Conservation (phyloP, 2,329 filamentous ascomycete genomes). For the Myriosclerotinia duriaeana region DNA sequence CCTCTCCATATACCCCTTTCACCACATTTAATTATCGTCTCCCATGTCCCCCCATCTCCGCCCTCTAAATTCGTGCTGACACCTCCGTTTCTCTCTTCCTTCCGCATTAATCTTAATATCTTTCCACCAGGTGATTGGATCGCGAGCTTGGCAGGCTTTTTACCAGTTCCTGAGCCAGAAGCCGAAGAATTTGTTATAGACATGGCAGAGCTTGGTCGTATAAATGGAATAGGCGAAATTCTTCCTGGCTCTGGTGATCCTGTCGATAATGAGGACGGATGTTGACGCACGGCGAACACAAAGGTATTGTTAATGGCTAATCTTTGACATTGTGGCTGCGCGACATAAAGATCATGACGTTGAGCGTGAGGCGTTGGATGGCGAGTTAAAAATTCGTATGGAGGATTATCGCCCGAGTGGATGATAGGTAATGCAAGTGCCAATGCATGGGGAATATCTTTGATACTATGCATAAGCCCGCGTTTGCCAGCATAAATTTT, state of each 20-base stretch:
- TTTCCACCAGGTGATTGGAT: constrained; percentile 94
- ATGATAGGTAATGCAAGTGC: constrained; percentile 87
- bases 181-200: constrained; percentile 62
- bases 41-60: constrained; percentile 75
- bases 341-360: constrained; percentile 93
- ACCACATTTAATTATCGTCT: constrained; percentile 87
- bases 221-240: constrained; percentile 57
- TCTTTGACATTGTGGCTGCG: constrained; percentile 87
- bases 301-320: constrained; percentile 96
- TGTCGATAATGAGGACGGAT: constrained; percentile 63
- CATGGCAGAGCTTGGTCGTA: constrained; percentile 61
- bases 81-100: constrained; percentile 59
- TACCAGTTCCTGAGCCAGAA: constrained; percentile 57
- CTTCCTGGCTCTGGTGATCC: constrained; percentile 42
- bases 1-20: constrained; percentile 80
- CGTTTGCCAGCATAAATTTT: constrained; percentile 93
- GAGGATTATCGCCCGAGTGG: constrained; percentile 88
- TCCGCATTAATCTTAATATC: constrained; percentile 83
- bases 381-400: constrained; percentile 87
- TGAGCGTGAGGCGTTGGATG: constrained; percentile 98
- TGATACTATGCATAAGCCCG: constrained; percentile 95
- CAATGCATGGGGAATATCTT: constrained; percentile 89
- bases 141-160: constrained; percentile 92
- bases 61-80: constrained; percentile 52
- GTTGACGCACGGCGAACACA: constrained; percentile 92